These are phyloP conservation scores for Herpetomonas tarakana DNA, from an alignment of 208 protist genomes.

Conservation along the genomic window DNA sequence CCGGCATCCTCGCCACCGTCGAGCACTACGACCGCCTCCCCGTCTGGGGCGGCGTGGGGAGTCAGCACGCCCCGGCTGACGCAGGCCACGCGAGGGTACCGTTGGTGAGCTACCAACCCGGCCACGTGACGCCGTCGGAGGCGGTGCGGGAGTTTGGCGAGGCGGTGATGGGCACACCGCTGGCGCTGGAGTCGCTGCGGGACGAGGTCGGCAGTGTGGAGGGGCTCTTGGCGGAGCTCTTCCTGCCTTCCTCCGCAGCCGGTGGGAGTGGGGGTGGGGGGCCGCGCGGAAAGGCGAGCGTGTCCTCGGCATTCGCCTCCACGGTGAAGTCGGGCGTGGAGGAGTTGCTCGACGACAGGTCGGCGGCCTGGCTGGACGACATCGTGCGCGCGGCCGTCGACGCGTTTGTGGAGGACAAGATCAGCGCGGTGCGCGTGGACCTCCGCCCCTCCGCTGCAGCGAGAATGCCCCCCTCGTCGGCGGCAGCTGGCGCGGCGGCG, in stretches of 20 bases:
- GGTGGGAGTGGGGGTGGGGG: conserved; percentile 3
- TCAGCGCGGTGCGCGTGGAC: conserved; percentile 40
- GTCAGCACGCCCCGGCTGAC: neutral
- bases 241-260: conserved; percentile 11
- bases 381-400: conserved; percentile 50
- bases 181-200: conserved; percentile 59
- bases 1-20: neutral
- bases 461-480: too few relatives aligned
- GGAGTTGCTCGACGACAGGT: conserved; percentile 51
- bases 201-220: conserved; percentile 11
- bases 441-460: too few relatives aligned
- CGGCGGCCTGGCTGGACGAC: conserved; percentile 57
- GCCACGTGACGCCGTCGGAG: conserved; percentile 39
- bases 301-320: neutral
- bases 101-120: conserved; percentile 19
- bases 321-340: conserved; percentile 17
- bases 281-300: neutral
- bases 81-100: neutral
- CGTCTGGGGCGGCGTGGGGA: conserved; percentile 1
- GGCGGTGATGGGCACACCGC: conserved; percentile 77
- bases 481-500: too few relatives aligned
- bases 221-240: neutral
- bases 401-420: conserved; percentile 50
- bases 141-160: conserved; percentile 70
- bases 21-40: neutral